Conservation (phyloP, 2,329 filamentous ascomycete species). For the Hymenoscyphus repandus region DNA sequence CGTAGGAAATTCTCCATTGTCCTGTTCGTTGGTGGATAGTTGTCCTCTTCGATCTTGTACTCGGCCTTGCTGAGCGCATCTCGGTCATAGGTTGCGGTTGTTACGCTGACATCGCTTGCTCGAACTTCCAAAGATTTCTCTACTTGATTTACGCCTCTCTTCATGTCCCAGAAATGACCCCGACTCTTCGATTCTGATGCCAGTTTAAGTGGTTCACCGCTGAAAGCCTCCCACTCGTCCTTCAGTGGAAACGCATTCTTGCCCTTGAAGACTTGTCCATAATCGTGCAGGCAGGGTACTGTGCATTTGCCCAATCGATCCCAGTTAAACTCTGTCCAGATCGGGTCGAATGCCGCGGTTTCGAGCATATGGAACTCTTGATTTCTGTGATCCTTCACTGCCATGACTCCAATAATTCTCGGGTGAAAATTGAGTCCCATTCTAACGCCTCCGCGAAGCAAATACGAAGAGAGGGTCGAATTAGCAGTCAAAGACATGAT, state of each 20-base stretch:
- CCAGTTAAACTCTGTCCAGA: constrained; percentile 53
- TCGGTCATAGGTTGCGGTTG: constrained; percentile 18
- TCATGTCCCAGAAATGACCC: constrained; percentile 26
- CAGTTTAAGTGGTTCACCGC: constrained; percentile 38
- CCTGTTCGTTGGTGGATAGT: constrained; percentile 50
- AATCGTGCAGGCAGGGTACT: constrained; percentile 49
- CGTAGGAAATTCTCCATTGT: constrained; percentile 51
- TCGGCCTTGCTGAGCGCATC: constrained; percentile 32
- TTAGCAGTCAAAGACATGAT: constrained; percentile 53
- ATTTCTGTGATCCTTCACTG: constrained; percentile 49
- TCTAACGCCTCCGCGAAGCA: constrained; percentile 48
- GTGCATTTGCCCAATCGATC: constrained; percentile 46
- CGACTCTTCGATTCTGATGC: constrained; percentile 19
- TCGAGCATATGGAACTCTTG: constrained; percentile 52
- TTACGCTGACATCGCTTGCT: constrained; percentile 5
- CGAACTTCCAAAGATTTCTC: constrained; percentile 14
- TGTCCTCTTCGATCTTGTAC: constrained; percentile 44
- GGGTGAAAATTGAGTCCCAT: constrained; percentile 56
- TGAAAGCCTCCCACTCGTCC: constrained; percentile 49
- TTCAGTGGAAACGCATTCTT: constrained; percentile 38
- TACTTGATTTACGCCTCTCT: constrained; percentile 13
- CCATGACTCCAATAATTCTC: constrained; percentile 49
- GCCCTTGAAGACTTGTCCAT: constrained; percentile 46
- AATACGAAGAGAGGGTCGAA: constrained; percentile 47
- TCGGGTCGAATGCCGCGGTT: constrained; percentile 50